Conservation (phyloP, 192 early-diverging fungal genomes). For the Dissophora ornata region DNA sequence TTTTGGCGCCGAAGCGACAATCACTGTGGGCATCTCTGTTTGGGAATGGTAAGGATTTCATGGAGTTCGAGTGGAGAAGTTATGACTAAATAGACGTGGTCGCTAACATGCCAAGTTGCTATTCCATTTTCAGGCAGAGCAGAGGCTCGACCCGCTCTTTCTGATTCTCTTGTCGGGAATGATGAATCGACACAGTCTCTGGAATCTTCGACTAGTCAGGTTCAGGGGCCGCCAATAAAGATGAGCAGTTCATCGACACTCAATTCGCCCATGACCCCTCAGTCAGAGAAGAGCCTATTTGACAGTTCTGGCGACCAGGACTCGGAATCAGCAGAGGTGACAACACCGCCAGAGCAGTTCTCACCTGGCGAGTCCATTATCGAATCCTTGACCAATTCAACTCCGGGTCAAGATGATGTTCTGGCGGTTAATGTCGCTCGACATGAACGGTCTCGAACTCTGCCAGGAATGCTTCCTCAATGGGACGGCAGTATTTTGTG, state of each 20-base stretch:
- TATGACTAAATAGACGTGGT: background rate
- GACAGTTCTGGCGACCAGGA: background rate
- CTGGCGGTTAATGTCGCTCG: slow-evolving; percentile 18
- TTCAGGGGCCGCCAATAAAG: background rate
- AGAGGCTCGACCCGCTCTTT: slow-evolving; percentile 12
- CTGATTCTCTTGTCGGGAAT: slow-evolving; percentile 29
- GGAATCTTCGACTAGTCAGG: background rate
- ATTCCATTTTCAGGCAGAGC: slow-evolving; percentile 5
- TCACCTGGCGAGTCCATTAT: slow-evolving; percentile 12
- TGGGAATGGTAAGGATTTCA: slow-evolving; percentile 26
- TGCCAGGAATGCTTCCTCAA: slow-evolving; percentile 42
- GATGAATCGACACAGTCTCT: slow-evolving; percentile 35
- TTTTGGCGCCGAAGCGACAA: slow-evolving; percentile 28
- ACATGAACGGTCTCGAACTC: slow-evolving; percentile 39
- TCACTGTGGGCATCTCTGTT: slow-evolving; percentile 50
- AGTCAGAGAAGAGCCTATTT: slow-evolving; percentile 16
- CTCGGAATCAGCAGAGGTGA: slow-evolving; percentile 1
- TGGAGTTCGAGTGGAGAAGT: too few relatives aligned
- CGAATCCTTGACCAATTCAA: background rate
- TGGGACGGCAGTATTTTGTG: slow-evolving; percentile 36
- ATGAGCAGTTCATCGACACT: background rate
- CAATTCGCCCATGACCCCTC: slow-evolving; percentile 14
- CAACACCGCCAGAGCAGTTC: background rate
- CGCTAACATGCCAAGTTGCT: background rate
- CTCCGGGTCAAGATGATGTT: background rate